A percentile compares a stretch with the other conserved stretches of the same genome.
Conservation (phyloP, 2,329 filamentous ascomycete genomes). For the Apiospora aurea region DNA sequence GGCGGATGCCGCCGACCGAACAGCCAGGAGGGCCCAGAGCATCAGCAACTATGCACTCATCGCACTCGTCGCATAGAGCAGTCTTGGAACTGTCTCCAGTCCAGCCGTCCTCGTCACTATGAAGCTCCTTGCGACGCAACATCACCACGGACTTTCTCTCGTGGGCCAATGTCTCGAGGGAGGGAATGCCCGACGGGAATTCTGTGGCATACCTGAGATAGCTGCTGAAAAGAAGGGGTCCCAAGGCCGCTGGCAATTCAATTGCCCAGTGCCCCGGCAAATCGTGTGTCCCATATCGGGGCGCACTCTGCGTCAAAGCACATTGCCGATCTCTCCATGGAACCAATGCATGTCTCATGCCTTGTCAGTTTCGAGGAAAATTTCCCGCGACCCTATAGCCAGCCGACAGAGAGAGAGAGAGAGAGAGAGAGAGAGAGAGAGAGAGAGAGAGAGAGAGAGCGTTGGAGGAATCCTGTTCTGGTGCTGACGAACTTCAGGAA, state of each 20-base stretch:
- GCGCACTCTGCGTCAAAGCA: background rate
- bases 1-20: background rate
- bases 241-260: background rate
- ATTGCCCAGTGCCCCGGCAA: background rate
- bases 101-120: background rate
- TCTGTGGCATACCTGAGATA: background rate
- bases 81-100: background rate
- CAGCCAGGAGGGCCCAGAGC: background rate
- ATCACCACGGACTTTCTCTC: background rate
- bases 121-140: background rate
- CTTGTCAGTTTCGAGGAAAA: background rate
- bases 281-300: background rate
- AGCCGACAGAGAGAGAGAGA: background rate
- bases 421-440: background rate
- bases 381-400: background rate
- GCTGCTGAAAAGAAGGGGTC: background rate
- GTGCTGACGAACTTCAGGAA: background rate
- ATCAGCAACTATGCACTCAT: background rate
- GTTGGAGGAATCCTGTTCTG: background rate
- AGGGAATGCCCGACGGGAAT: background rate
- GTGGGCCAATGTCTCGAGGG: background rate
- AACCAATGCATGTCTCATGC: background rate
- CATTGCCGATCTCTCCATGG: background rate
- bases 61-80: background rate
- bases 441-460: background rate